phyloP scores from a whole-genome alignment of 1,284 basidiomycete species.

The Bondarzewia mesenterica region DNA sequence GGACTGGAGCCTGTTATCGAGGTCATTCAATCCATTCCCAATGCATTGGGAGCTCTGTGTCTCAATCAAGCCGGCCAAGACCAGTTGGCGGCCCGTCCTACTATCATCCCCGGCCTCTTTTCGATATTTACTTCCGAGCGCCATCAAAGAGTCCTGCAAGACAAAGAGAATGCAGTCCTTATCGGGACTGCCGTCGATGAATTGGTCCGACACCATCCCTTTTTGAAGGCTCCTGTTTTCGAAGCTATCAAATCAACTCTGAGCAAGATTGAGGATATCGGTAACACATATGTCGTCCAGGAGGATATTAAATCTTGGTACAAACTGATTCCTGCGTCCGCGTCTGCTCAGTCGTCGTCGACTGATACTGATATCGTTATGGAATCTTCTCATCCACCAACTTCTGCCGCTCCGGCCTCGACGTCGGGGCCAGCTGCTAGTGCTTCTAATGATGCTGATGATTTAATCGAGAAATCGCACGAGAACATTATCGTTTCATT shows the following conservation, averaged over 20 bases:
- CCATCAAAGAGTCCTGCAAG: slow-evolving; percentile 81
- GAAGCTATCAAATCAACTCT: slow-evolving; percentile 67
- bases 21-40: slow-evolving; percentile 88
- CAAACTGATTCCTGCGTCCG: slow-evolving; percentile 34
- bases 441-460: slow-evolving; percentile 23
- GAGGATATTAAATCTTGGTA: slow-evolving; percentile 62
- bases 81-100: slow-evolving; percentile 69
- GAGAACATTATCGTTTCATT: slow-evolving; percentile 71
- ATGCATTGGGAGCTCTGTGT: slow-evolving; percentile 95
- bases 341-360: slow-evolving; percentile 13
- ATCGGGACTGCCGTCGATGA: slow-evolving; percentile 92
- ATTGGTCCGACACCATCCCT: slow-evolving; percentile 92
- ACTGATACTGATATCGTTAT: slow-evolving; percentile 37
- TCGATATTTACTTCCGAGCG: slow-evolving; percentile 80
- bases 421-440: slow-evolving; percentile 13
- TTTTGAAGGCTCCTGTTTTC: slow-evolving; percentile 75
- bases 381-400: slow-evolving; percentile 24
- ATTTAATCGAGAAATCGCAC: slow-evolving; percentile 39
- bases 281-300: slow-evolving; percentile 49
- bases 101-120: slow-evolving; percentile 81
- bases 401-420: slow-evolving; percentile 17
- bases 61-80: slow-evolving; percentile 88
- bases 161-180: slow-evolving; percentile 88
- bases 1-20: slow-evolving; percentile 86
- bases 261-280: slow-evolving; percentile 66